Conservation (phyloP, 306 rosid species). For the Hippophae gyantsensis region DNA sequence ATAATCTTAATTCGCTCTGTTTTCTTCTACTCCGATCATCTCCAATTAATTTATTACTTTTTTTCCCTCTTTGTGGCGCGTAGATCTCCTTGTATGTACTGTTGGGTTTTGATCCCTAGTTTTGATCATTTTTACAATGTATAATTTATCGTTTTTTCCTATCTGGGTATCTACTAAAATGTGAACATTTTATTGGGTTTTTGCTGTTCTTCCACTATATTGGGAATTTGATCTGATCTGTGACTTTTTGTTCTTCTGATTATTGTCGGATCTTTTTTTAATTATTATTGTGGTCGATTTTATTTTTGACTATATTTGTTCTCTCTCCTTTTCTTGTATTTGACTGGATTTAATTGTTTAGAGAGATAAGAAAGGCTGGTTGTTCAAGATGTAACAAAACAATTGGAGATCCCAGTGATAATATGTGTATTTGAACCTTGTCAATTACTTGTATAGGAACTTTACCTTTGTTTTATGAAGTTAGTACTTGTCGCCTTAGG, state of each 20-base stretch:
- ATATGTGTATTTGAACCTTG: conserved; percentile 5
- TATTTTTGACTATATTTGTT: not conserved
- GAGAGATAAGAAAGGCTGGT: conserved; percentile 17
- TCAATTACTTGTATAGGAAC: not conserved
- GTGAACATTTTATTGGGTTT: conserved; percentile 26
- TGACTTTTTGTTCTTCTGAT: not conserved
- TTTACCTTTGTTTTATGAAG: conserved; percentile 14
- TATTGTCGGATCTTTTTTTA: not conserved
- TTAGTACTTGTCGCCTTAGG: conserved; percentile 1
- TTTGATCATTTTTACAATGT: conserved; percentile 11
- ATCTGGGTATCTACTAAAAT: conserved; percentile 21
- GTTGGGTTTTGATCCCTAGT: conserved; percentile 8
- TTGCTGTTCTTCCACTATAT: conserved; percentile 14
- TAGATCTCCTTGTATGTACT: conserved; percentile 30
- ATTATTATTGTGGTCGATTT: conserved; percentile 12
- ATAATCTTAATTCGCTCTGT: conserved; percentile 9
- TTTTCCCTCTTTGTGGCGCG: not conserved
- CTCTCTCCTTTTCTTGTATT: not conserved
- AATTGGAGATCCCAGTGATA: conserved; percentile 29
- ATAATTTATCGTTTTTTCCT: conserved; percentile 6
- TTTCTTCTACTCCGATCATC: not conserved
- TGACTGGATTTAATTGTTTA: conserved; percentile 16
- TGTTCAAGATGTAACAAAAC: conserved; percentile 6
- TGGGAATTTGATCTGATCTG: conserved; percentile 27
- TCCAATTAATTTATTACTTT: not conserved